Evolutionary conservation across 176 grass and related monocot genomes (phyloP).

Genomic region (Oryza glaberrima): DNA sequence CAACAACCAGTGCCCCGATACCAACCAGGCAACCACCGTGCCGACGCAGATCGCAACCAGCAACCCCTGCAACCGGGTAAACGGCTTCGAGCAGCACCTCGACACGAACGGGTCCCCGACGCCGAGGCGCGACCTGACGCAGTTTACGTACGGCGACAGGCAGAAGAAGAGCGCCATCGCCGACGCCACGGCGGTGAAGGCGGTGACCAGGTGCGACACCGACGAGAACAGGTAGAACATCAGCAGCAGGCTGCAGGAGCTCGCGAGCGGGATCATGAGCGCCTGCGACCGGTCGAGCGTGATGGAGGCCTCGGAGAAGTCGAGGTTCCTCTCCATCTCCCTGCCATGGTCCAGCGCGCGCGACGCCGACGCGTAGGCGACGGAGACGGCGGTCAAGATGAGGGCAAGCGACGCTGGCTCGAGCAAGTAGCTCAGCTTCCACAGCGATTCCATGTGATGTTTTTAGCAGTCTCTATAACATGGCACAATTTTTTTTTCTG

Average conservation of each 20-base stretch:
- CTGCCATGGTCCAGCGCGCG: conserved; percentile 90
- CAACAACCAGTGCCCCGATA: conserved; percentile 93
- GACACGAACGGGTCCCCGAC: conserved; percentile 69
- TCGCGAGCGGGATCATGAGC: conserved; percentile 84
- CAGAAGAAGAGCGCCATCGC: conserved; percentile 88
- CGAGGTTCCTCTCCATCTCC: conserved; percentile 92
- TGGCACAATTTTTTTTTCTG: too few species aligned
- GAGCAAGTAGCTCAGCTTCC: conserved; percentile 84
- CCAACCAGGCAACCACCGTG: conserved; percentile 68
- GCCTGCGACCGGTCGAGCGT: conserved; percentile 84
- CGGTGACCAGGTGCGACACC: conserved; percentile 79
- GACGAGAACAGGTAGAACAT: conserved; percentile 99
- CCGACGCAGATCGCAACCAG: conserved; percentile 64
- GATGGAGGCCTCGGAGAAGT: conserved; percentile 94
- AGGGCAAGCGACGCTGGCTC: conserved; percentile 85
- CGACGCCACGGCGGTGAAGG: conserved; percentile 78
- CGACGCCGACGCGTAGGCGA: conserved; percentile 73
- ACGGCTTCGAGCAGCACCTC: conserved; percentile 84
- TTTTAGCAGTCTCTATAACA: not conserved
- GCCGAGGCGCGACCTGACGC: conserved; percentile 54
- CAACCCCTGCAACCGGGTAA: conserved; percentile 72
- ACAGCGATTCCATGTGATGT: conserved; percentile 70
- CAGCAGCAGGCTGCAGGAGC: conserved; percentile 82
- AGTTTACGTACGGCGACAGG: conserved; percentile 61
- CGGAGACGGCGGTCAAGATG: conserved; percentile 70